These are phyloP conservation scores for Fraxinus quadrangulata DNA, from an alignment of 257 asterid genomes.

Conservation along the genomic window DNA sequence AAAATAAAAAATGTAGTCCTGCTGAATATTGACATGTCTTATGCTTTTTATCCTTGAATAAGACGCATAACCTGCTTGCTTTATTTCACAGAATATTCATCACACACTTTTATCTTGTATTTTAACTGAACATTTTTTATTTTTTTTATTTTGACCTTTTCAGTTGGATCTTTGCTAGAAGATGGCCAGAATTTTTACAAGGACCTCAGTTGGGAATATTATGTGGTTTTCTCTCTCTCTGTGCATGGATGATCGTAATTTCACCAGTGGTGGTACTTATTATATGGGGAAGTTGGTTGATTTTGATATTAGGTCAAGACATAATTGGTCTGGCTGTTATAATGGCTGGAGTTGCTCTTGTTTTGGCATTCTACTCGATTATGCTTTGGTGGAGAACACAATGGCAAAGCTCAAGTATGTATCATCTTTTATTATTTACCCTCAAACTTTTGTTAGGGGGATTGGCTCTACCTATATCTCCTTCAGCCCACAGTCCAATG, in stretches of 20 bases:
- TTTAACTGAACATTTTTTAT: constrained; percentile 28
- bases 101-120: constrained; percentile 6
- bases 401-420: constrained; percentile 99
- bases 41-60: not conserved
- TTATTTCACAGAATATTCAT: constrained; percentile 2
- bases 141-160: constrained; percentile 30
- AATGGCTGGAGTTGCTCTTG: constrained; percentile 96
- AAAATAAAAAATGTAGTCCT: not conserved
- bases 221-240: constrained; percentile 70
- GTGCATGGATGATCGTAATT: constrained; percentile 83
- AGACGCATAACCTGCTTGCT: not conserved
- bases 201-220: constrained; percentile 90
- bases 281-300: constrained; percentile 95
- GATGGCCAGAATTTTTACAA: constrained; percentile 83
- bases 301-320: constrained; percentile 87
- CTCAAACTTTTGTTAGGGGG: constrained; percentile 10
- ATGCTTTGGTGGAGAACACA: constrained; percentile 99
- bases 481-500: not conserved
- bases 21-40: not conserved
- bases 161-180: constrained; percentile 99
- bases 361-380: constrained; percentile 88
- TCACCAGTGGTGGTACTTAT: constrained; percentile 83
- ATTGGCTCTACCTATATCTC: not conserved
- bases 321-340: constrained; percentile 93
- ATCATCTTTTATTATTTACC: constrained; percentile 16